Base-by-base conservation (phyloP, 2,329 filamentous ascomycete species). In the Botryotinia narcissicola region DNA sequence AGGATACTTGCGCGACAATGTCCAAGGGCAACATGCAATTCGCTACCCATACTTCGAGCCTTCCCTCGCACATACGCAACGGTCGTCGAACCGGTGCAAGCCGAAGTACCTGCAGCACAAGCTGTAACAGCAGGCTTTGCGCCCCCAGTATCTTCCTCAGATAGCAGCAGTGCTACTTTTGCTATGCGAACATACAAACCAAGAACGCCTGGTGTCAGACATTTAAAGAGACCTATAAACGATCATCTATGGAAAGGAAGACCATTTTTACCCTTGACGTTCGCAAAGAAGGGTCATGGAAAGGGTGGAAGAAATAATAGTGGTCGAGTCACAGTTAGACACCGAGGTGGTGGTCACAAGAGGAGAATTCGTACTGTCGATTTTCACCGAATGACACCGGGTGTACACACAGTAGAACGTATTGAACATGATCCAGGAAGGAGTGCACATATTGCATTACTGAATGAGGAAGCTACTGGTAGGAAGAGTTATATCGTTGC, bases 361-460 rank as follows among this genome's bases (percentile, higher is more conserved):
- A 88, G 95, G 80, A 91, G 96, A 81, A 97, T 99, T 84, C 88
- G 97, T 74, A 96, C 90, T 1, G 91, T 99, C 48, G 97, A 99
- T 83, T 99, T 97, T 82, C 85, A 90, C 77, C 91, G 96, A 71
- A 89, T 87, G 82, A 88, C 88, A 40, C 89, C 94, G 0, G 96
- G 96, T 29, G 91, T 93, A 76, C 96, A 98, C 79, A 84, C 91
- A 25, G 95, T 99, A 72, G 95, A 98, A 81, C 90, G 96, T 75
- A 96, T 99, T 80, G 96, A 99, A 83, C 95, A 98, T 82, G 97
- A 99, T 79, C 96, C 96, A 0, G 94, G 94, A 77, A 92, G 96
- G 70, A 97, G 91, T 79, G 94, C 95, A 22, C 96, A 99, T 81
- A 95, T 99, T 82, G 96, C 96, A 9, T 87, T 99, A 73, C 80